Percentiles rank a stretch among this genome's conserved stretches.
Evolutionary conservation across 768 basidiomycete genomes (phyloP).

Genomic region (Lactarius sp.): DNA sequence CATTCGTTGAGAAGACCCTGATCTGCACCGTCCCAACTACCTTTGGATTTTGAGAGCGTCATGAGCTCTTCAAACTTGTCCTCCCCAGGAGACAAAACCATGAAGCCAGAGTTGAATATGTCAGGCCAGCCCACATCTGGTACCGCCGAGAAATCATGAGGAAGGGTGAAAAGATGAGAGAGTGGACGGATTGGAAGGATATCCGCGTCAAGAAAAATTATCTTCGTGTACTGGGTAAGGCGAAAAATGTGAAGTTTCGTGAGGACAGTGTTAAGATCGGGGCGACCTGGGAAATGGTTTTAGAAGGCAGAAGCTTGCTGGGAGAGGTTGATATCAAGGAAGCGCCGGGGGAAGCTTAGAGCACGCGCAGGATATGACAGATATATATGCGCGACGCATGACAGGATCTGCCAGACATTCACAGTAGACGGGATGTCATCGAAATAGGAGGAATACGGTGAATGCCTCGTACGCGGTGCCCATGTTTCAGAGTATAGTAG

Average conservation of each 20-base stretch:
- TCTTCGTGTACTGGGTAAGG: conserved; percentile 76
- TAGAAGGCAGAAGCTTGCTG: not conserved
- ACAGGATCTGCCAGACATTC: not conserved
- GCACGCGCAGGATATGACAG: not conserved
- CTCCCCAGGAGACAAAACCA: conserved; percentile 79
- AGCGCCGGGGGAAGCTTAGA: not conserved
- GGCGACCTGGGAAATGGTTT: conserved; percentile 60
- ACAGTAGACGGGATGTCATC: not conserved
- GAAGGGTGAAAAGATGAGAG: conserved; percentile 83
- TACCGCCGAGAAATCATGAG: conserved; percentile 84
- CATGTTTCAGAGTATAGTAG: not conserved
- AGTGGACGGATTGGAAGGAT: conserved; percentile 84
- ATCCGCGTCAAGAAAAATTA: conserved; percentile 91
- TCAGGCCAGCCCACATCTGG: conserved; percentile 99
- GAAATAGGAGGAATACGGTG: not conserved
- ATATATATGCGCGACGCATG: not conserved
- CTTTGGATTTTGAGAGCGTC: conserved; percentile 66
- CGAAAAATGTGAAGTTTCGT: conserved; percentile 97
- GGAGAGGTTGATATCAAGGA: conserved; percentile 1
- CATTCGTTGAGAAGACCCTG: conserved; percentile 97
- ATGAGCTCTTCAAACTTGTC: conserved; percentile 77
- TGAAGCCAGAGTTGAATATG: conserved; percentile 96
- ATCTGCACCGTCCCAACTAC: conserved; percentile 98
- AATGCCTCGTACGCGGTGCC: not conserved
- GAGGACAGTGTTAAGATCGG: conserved; percentile 87